phyloP scores from a whole-genome alignment of 257 asterid species.

The Capsicum rhomboideum region DNA sequence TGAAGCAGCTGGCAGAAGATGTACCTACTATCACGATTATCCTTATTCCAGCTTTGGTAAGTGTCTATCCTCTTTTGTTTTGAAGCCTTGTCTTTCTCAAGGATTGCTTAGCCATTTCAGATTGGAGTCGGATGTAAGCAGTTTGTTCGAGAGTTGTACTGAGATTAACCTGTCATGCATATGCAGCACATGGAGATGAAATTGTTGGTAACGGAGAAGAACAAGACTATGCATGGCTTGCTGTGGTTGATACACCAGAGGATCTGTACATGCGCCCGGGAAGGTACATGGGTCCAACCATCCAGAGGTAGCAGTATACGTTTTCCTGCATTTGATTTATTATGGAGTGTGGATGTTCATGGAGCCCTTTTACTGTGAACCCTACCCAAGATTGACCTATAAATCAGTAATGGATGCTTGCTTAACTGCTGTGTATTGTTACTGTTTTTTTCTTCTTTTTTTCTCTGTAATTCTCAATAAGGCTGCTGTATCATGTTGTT shows the following conservation, averaged over 20 bases:
- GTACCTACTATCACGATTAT: constrained; percentile 79
- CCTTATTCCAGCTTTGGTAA: constrained; percentile 65
- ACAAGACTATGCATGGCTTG: constrained; percentile 86
- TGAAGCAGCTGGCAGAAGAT: constrained; percentile 65
- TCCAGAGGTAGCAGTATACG: constrained; percentile 23
- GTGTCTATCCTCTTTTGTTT: constrained; percentile 4
- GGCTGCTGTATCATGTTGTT: background rate
- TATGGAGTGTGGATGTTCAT: background rate
- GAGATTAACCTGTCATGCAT: constrained; percentile 18
- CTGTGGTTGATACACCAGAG: constrained; percentile 61
- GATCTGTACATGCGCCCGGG: constrained; percentile 65
- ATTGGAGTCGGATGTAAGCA: background rate
- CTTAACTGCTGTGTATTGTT: background rate
- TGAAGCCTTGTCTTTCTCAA: background rate
- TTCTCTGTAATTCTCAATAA: background rate
- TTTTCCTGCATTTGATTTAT: background rate
- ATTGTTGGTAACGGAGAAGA: constrained; percentile 21
- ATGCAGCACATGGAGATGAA: constrained; percentile 26
- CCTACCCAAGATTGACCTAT: background rate
- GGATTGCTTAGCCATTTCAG: background rate
- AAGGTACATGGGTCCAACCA: constrained; percentile 51
- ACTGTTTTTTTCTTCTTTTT: background rate
- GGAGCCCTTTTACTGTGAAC: background rate
- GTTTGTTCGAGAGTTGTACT: background rate
- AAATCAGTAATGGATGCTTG: background rate